These are phyloP conservation scores for Geosmithia flava DNA, from an alignment of 2,329 filamentous ascomycete species.

Conservation along the genomic window DNA sequence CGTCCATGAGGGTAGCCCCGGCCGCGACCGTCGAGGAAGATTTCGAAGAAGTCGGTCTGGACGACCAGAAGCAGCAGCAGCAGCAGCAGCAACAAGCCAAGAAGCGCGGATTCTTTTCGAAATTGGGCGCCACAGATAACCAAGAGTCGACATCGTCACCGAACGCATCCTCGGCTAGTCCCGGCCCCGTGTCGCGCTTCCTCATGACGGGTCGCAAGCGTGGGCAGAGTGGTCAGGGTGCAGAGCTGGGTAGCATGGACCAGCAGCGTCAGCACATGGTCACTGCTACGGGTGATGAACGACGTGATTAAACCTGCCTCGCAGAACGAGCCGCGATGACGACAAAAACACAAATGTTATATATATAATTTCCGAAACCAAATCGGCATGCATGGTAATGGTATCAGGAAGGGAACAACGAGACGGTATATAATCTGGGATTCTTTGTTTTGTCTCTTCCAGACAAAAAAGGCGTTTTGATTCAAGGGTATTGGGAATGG, in stretches of 20 bases:
- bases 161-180: constrained; percentile 9
- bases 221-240: constrained; percentile 50
- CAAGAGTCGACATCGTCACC: constrained; percentile 11
- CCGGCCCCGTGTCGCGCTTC: constrained; percentile 40
- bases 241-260: constrained; percentile 58
- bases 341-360: background rate
- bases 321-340: too few species aligned
- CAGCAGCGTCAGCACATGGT: constrained; percentile 23
- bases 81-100: constrained; percentile 9
- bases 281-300: constrained; percentile 8
- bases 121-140: constrained; percentile 54
- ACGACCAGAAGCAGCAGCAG: constrained; percentile 46
- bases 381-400: too few species aligned
- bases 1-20: constrained; percentile 28
- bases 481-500: too few species aligned
- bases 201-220: constrained; percentile 61
- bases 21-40: constrained; percentile 61
- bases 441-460: too few species aligned
- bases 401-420: too few species aligned
- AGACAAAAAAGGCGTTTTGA: too few species aligned
- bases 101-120: constrained; percentile 63
- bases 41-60: constrained; percentile 87
- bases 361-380: background rate
- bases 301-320: background rate
- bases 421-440: too few species aligned